Evolutionary conservation across 805 yeast genomes (phyloP).

Genomic region (Lipomyces anomalus): DNA sequence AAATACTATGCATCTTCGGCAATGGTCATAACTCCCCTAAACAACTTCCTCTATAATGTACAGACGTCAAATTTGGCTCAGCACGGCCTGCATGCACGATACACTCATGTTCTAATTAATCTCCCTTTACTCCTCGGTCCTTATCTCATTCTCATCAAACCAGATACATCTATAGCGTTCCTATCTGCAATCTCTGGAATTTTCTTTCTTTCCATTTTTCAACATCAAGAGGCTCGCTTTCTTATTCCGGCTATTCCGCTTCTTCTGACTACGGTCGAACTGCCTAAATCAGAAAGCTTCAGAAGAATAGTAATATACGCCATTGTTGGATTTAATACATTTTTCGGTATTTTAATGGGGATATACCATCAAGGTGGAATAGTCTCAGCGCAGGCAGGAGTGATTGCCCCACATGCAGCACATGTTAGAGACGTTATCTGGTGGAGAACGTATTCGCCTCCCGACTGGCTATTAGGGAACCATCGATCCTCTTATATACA

Average conservation of each 20-base stretch:
- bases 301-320: constrained; percentile 19
- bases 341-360: constrained; percentile 66
- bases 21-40: constrained; percentile 63
- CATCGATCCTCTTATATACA: constrained; percentile 27
- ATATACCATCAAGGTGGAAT: constrained; percentile 87
- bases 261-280: constrained; percentile 32
- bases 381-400: constrained; percentile 49
- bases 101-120: constrained; percentile 68
- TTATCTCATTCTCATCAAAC: constrained; percentile 43
- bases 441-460: constrained; percentile 96
- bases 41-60: constrained; percentile 69
- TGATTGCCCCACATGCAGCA: constrained; percentile 26
- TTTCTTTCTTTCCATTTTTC: constrained; percentile 57
- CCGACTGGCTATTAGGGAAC: constrained; percentile 67
- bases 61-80: constrained; percentile 50
- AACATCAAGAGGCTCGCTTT: constrained; percentile 94
- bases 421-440: constrained; percentile 46
- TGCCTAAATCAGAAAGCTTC: constrained; percentile 22
- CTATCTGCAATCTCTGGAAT: constrained; percentile 57
- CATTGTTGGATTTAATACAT: constrained; percentile 63
- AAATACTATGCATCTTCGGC: constrained; percentile 17
- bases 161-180: constrained; percentile 25
- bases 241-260: constrained; percentile 74
- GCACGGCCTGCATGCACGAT: constrained; percentile 82
- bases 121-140: constrained; percentile 85